Conservation (phyloP, 2,329 filamentous ascomycete species). For the Diaporthe sp. region DNA sequence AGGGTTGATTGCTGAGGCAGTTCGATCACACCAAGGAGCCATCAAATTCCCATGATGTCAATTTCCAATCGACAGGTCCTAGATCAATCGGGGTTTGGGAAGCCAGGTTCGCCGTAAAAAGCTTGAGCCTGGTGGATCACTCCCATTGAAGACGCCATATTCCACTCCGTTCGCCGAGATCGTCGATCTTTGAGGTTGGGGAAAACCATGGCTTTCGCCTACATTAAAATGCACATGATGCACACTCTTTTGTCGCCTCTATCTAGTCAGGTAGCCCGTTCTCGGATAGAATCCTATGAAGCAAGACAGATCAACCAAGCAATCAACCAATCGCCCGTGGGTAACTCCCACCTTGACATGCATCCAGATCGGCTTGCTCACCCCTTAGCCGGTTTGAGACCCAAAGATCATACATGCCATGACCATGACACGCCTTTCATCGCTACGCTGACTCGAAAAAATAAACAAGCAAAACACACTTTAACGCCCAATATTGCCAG, state of each 20-base stretch:
- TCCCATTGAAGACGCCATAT: constrained; percentile 79
- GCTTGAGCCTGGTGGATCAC: constrained; percentile 75
- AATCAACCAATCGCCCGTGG: background rate
- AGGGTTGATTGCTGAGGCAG: constrained; percentile 86
- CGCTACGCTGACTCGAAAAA: background rate
- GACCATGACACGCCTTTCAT: background rate
- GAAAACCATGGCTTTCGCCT: constrained; percentile 84
- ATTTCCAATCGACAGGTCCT: constrained; percentile 97
- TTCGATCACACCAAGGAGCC: constrained; percentile 90
- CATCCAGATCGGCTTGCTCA: background rate
- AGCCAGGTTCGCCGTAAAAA: constrained; percentile 72
- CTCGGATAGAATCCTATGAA: background rate
- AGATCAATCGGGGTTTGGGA: constrained; percentile 75
- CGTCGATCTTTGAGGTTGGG: constrained; percentile 91
- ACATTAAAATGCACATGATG: constrained; percentile 59
- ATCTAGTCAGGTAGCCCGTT: constrained; percentile 5
- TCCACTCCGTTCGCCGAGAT: constrained; percentile 90
- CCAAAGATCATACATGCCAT: constrained; percentile 1
- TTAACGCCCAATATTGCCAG: background rate
- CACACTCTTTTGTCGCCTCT: constrained; percentile 2
- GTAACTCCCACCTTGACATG: constrained; percentile 12
- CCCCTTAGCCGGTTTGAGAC: background rate
- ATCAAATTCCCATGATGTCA: constrained; percentile 80
- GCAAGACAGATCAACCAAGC: background rate
- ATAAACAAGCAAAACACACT: constrained; percentile 1